Base-by-base conservation (phyloP, 2,329 filamentous ascomycete species). In the Aspergillus sclerotialis region DNA sequence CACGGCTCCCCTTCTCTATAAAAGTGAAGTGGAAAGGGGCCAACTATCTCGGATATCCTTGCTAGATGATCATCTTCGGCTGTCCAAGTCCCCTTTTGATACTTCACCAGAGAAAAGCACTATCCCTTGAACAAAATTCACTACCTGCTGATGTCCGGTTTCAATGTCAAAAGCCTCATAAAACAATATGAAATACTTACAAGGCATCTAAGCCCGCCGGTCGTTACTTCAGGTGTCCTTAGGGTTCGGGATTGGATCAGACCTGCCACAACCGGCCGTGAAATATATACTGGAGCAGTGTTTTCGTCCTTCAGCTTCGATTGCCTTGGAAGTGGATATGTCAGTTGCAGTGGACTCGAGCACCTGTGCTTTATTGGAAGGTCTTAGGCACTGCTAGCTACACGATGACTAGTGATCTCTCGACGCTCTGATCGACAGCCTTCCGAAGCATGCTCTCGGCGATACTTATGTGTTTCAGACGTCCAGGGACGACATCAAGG, bases 141-240 rank as follows among this genome's bases (percentile, higher is more conserved):
- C 29, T 10, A 48, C 23, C 45, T 52, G 31, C 37, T 32, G 21
- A 23, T 23, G 19, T 7, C 12, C 28, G 18, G n/a, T 19, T 10
- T 15, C n/a, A n/a, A 7, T 14, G 15, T 31, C 9, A 29, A 8
- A n/a, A 36, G 17, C 4, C 5, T 14, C 4, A 19, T 23, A 16
- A 26, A 21, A 33, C 26, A 13, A 27, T 10, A 10, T 7, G 14
- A 26, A n/a, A 26, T 36, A 35, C 49, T 50, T 42, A 55, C 48
- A 19, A 55, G 42, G 28, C 52, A 56, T 33, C 50, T 49, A 7
- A 54, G 45, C 35, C 45, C 49, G 15, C 48, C 50, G 9, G 55
- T 50, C 4, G 42, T 44, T 14, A 53, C 49, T 42, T 51, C 49
- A 12, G 49, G 46, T 7, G 45, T 43, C 26, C 48, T 36, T 27